Percentiles rank a stretch among this genome's conserved stretches.
These are phyloP conservation scores for Pichia phayaonensis DNA, from an alignment of 805 yeast genomes.

Conservation along the genomic window DNA sequence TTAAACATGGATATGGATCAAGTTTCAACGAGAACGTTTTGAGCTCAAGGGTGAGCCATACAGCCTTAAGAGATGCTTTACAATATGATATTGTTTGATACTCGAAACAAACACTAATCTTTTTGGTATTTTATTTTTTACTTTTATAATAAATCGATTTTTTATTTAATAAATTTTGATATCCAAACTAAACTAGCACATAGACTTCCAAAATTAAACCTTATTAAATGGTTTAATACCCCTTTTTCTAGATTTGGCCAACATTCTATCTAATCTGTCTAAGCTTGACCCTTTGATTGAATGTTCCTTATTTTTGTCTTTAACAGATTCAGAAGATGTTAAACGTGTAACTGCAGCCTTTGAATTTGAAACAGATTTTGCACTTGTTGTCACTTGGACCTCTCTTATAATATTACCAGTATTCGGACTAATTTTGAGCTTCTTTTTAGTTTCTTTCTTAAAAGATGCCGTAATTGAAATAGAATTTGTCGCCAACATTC, in stretches of 20 bases:
- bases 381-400: constrained; percentile 25
- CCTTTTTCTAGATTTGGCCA: constrained; percentile 11
- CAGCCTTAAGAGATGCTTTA: constrained; percentile 42
- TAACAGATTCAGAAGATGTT: constrained; percentile 7
- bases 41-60: constrained; percentile 37
- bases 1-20: constrained; percentile 38
- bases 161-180: not conserved
- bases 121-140: not conserved
- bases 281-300: constrained; percentile 8
- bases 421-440: constrained; percentile 15
- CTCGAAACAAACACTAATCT: not conserved
- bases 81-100: constrained; percentile 15
- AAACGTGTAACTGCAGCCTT: constrained; percentile 25
- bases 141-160: not conserved
- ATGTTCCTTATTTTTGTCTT: not conserved
- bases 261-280: constrained; percentile 12
- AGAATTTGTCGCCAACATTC: constrained; percentile 19
- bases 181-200: not conserved
- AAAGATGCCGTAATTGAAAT: constrained; percentile 26
- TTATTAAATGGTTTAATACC: constrained; percentile 9
- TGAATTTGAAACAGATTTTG: constrained; percentile 18
- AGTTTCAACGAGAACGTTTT: constrained; percentile 27
- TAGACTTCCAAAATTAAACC: not conserved
- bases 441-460: constrained; percentile 12
- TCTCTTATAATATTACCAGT: constrained; percentile 22